Evolutionary conservation across 257 asterid genomes (phyloP).

Genomic region (Orobanche coerulescens): DNA sequence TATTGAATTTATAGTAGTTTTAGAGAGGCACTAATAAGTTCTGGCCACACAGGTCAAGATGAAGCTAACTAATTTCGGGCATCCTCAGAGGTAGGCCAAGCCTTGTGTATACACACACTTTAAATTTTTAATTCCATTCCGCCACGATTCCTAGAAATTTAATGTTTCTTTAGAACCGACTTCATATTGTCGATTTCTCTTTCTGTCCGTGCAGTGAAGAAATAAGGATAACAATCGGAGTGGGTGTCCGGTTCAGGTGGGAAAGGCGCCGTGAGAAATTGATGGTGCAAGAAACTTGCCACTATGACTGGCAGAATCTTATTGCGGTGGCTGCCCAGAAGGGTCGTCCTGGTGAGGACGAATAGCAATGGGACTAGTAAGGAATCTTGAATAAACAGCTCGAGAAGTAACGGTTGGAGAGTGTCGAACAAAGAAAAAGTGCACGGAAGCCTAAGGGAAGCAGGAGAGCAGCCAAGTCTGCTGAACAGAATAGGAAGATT

Average conservation of each 20-base stretch:
- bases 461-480: slow-evolving; percentile 87
- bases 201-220: slow-evolving; percentile 44
- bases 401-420: slow-evolving; percentile 56
- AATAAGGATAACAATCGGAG: slow-evolving; percentile 71
- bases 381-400: slow-evolving; percentile 46
- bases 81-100: slow-evolving; percentile 66
- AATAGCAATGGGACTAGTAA: slow-evolving; percentile 77
- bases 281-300: slow-evolving; percentile 76
- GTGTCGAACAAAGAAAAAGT: slow-evolving; percentile 53
- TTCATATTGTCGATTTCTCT: background rate
- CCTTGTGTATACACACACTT: background rate
- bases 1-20: slow-evolving; percentile 8
- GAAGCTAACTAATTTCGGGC: slow-evolving; percentile 76
- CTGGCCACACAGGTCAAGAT: slow-evolving; percentile 59
- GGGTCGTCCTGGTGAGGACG: slow-evolving; percentile 71
- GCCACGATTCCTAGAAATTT: too few relatives aligned
- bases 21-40: slow-evolving; percentile 20
- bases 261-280: slow-evolving; percentile 66
- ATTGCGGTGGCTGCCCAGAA: slow-evolving; percentile 59
- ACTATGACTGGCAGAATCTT: slow-evolving; percentile 70
- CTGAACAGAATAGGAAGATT: slow-evolving; percentile 85
- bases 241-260: slow-evolving; percentile 85
- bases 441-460: slow-evolving; percentile 47
- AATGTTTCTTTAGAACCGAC: too few relatives aligned
- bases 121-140: background rate